Evolutionary conservation across 179 eudicot genomes (phyloP).

Genomic region (Sideroxylon spinosum): DNA sequence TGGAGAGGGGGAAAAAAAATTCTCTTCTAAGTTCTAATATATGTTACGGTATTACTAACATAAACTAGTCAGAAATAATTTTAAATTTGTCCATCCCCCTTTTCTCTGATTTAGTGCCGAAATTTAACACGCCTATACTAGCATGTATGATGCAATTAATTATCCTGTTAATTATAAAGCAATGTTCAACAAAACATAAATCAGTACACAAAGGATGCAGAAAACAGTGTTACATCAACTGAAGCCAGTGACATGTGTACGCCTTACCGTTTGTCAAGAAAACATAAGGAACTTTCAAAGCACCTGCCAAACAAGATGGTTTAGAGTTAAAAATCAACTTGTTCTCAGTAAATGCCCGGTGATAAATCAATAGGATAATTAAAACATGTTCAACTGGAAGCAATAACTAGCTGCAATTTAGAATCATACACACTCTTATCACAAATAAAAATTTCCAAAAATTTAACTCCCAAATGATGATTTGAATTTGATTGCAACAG

Average conservation of each 20-base stretch:
- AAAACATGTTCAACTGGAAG: neutral
- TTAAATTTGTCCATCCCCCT: neutral
- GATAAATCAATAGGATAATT: neutral
- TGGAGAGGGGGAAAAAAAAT: neutral
- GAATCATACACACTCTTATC: neutral
- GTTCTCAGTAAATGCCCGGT: neutral
- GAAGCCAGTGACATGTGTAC: neutral
- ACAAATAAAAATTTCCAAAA: neutral
- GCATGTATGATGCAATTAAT: neutral
- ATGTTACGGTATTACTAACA: neutral
- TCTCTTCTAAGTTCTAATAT: neutral
- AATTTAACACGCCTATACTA: neutral
- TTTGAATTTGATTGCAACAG: neutral
- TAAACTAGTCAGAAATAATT: no score
- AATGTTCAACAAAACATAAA: constrained; percentile 5
- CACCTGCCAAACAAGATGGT: constrained; percentile 42
- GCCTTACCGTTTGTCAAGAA: constrained; percentile 81
- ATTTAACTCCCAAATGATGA: neutral
- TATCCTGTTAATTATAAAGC: neutral
- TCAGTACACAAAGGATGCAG: neutral
- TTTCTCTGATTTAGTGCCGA: neutral
- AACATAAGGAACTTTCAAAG: constrained; percentile 66
- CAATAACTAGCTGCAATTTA: neutral
- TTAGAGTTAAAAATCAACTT: neutral
- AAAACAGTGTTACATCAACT: neutral